These are phyloP conservation scores for Penicillium sp. DNA, from an alignment of 2,329 filamentous ascomycete species.

Conservation along the genomic window DNA sequence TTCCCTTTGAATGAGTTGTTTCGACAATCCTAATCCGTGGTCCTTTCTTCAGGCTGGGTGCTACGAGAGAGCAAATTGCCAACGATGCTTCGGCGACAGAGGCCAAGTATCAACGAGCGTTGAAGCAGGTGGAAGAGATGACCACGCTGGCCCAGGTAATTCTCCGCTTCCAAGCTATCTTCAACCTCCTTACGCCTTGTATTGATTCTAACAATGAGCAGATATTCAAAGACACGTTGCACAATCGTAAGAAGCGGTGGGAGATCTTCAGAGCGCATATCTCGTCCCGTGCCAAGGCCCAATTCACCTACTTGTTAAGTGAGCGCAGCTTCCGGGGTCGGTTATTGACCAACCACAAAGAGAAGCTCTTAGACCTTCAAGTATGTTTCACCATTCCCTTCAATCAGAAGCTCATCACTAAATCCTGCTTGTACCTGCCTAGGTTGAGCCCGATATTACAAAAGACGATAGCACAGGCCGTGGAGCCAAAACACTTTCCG, in stretches of 20 bases:
- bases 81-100: slow-evolving; percentile 47
- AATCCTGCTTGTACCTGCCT: neutral
- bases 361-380: slow-evolving; percentile 75
- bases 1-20: neutral
- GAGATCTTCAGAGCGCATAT: slow-evolving; percentile 80
- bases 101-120: slow-evolving; percentile 42
- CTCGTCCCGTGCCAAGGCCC: slow-evolving; percentile 79
- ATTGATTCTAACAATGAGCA: slow-evolving; percentile 32
- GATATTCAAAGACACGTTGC: slow-evolving; percentile 63
- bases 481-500: slow-evolving; percentile 88
- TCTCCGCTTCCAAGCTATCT: neutral
- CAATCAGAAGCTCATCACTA: slow-evolving; percentile 12
- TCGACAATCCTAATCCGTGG: slow-evolving; percentile 29
- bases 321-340: slow-evolving; percentile 87
- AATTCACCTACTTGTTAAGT: slow-evolving; percentile 85
- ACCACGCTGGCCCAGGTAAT: slow-evolving; percentile 45
- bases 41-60: slow-evolving; percentile 55
- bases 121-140: slow-evolving; percentile 44
- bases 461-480: slow-evolving; percentile 71
- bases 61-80: slow-evolving; percentile 66
- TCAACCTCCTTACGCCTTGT: neutral
- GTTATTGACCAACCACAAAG: slow-evolving; percentile 74
- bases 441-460: slow-evolving; percentile 70
- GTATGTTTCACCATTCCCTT: slow-evolving; percentile 48
- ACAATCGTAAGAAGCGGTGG: slow-evolving; percentile 74